Evolutionary conservation across 2,329 filamentous ascomycete species (phyloP).

Genomic region (Penicillium sclerotiorum): DNA sequence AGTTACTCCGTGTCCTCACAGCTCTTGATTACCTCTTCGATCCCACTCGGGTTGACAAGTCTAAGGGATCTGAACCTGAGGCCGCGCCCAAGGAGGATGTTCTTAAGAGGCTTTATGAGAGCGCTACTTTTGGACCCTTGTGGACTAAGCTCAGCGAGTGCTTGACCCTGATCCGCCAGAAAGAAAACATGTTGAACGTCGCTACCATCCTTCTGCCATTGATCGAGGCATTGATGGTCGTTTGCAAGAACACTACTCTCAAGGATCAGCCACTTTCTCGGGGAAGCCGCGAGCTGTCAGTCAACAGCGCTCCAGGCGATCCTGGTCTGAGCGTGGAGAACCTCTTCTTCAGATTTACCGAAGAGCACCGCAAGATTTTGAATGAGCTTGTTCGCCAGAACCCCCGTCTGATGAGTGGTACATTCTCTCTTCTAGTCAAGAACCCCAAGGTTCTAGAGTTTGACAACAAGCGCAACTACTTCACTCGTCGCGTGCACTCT

Average conservation of each 20-base stretch:
- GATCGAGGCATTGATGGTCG: slow-evolving; percentile 97
- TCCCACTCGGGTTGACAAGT: slow-evolving; percentile 64
- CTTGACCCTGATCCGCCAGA: slow-evolving; percentile 81
- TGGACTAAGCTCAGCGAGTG: slow-evolving; percentile 93
- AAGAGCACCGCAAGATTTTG: slow-evolving; percentile 94
- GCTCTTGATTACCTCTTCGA: slow-evolving; percentile 96
- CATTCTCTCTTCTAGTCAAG: slow-evolving; percentile 92
- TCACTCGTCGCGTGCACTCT: slow-evolving; percentile 87
- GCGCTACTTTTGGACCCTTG: slow-evolving; percentile 82
- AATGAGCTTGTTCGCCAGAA: slow-evolving; percentile 97
- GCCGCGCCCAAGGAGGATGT: slow-evolving; percentile 77
- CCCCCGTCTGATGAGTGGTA: slow-evolving; percentile 97
- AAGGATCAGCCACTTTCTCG: slow-evolving; percentile 63
- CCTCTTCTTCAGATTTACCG: slow-evolving; percentile 95
- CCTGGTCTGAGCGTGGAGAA: slow-evolving; percentile 71
- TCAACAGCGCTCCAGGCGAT: slow-evolving; percentile 77
- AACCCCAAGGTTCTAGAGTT: slow-evolving; percentile 99
- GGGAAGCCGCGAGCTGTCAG: slow-evolving; percentile 66
- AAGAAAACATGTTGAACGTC: slow-evolving; percentile 94
- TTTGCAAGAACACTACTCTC: slow-evolving; percentile 94
- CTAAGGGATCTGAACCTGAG: slow-evolving; percentile 56
- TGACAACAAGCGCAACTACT: slow-evolving; percentile 99
- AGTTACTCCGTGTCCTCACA: slow-evolving; percentile 86
- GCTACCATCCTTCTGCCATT: slow-evolving; percentile 92
- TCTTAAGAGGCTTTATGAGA: slow-evolving; percentile 85